These are phyloP conservation scores for Primulina tabacum DNA, from an alignment of 257 asterid genomes.

Conservation along the genomic window DNA sequence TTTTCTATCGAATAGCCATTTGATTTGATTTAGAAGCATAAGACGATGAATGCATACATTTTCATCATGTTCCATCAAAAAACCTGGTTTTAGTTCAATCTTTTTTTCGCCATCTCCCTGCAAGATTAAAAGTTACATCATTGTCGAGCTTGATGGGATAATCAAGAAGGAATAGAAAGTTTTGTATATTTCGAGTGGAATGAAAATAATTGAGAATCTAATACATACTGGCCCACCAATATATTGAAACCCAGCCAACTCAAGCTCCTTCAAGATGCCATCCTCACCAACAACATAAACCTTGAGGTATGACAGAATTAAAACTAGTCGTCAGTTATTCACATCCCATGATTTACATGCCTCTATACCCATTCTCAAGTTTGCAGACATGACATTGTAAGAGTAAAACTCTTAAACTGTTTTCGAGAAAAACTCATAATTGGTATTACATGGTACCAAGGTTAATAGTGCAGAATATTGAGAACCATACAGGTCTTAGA, in stretches of 20 bases:
- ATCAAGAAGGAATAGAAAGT: conserved; percentile 4
- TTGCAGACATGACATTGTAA: conserved; percentile 2
- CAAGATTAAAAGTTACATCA: conserved; percentile 22
- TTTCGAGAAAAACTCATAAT: background rate
- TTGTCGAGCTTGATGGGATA: conserved; percentile 13
- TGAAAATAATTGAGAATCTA: conserved; percentile 17
- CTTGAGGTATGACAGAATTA: conserved; percentile 34
- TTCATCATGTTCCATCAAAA: conserved; percentile 92
- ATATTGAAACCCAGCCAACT: conserved; percentile 77
- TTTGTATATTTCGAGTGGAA: background rate
- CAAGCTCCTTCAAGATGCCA: conserved; percentile 92
- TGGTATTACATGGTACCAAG: background rate
- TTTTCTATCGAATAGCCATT: background rate
- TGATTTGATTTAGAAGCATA: conserved; percentile 21
- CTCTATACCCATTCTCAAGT: conserved; percentile 11
- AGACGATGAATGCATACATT: conserved; percentile 42
- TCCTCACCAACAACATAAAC: conserved; percentile 97
- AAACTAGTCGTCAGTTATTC: conserved; percentile 19
- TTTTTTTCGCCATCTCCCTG: conserved; percentile 89
- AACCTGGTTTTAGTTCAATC: conserved; percentile 94
- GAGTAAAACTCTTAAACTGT: background rate
- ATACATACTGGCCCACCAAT: conserved; percentile 90
- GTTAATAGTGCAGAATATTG: background rate
- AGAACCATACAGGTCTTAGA: conserved; percentile 8
- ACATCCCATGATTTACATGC: background rate